Evolutionary conservation across 129 eudicot genomes (phyloP).

Genomic region (Arctium minus): DNA sequence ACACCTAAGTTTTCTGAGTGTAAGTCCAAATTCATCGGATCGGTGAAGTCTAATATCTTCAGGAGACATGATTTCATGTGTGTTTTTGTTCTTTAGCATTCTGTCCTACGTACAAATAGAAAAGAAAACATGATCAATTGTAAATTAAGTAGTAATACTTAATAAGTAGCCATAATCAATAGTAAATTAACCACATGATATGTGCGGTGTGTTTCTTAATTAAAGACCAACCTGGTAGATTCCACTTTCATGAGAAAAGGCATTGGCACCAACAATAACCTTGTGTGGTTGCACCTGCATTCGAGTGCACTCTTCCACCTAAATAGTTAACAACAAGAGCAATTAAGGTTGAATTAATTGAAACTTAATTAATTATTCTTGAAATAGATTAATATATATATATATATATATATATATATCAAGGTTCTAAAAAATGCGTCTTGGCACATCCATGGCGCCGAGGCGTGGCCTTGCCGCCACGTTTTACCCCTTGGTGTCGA

Average conservation of each 20-base stretch:
- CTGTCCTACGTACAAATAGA: constrained; percentile 55
- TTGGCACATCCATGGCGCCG: too few relatives aligned
- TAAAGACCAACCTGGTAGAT: constrained; percentile 71
- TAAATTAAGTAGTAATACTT: too few relatives aligned
- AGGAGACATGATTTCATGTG: constrained; percentile 78
- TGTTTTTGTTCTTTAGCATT: constrained; percentile 17
- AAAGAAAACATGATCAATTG: not conserved
- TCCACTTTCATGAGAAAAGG: constrained; percentile 98
- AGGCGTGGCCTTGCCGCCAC: too few relatives aligned
- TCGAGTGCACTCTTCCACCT: constrained; percentile 91
- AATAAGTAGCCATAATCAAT: not conserved
- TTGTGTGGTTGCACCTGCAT: constrained; percentile 83
- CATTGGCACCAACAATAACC: constrained; percentile 97
- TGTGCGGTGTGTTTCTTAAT: not conserved
- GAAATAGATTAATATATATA: not conserved
- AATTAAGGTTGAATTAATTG: too few relatives aligned
- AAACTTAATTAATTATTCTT: too few relatives aligned
- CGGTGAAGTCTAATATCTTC: constrained; percentile 96
- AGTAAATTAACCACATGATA: too few relatives aligned
- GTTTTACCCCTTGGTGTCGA: too few relatives aligned
- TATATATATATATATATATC: too few relatives aligned
- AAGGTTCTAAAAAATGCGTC: too few relatives aligned
- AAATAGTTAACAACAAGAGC: not conserved
- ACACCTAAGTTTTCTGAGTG: constrained; percentile 21
- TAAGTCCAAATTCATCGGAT: constrained; percentile 78